Evolutionary conservation across 805 yeast genomes (phyloP).

Genomic region (Lipomyces mesembrius): DNA sequence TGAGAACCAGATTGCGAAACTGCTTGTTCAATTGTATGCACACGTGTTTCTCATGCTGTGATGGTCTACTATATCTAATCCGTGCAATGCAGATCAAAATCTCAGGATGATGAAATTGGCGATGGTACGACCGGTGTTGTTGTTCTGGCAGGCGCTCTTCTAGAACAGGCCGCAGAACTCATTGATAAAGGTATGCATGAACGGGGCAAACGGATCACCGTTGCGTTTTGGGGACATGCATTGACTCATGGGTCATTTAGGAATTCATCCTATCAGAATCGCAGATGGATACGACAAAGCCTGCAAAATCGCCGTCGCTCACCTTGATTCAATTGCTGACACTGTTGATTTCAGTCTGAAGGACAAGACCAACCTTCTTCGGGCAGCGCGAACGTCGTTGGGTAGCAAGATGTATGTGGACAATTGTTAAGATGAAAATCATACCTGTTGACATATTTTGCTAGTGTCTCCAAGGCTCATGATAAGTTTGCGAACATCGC

Average conservation of each 20-base stretch:
- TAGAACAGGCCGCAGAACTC: constrained; percentile 91
- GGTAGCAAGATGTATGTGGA: constrained; percentile 74
- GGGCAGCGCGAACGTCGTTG: constrained; percentile 91
- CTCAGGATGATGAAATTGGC: constrained; percentile 98
- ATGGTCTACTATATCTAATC: background rate
- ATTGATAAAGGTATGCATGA: constrained; percentile 64
- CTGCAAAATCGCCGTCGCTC: constrained; percentile 82
- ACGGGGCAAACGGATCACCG: background rate
- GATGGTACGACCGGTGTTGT: constrained; percentile 99
- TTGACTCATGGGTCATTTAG: constrained; percentile 44
- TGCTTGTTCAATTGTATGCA: constrained; percentile 79
- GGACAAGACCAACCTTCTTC: constrained; percentile 60
- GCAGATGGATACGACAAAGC: constrained; percentile 99
- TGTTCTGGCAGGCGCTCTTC: constrained; percentile 89
- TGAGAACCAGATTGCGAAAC: constrained; percentile 93
- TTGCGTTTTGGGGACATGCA: background rate
- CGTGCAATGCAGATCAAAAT: constrained; percentile 54
- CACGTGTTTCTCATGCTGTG: background rate
- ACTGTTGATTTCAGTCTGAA: constrained; percentile 58
- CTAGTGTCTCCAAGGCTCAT: constrained; percentile 80
- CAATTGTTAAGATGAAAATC: background rate
- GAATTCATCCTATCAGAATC: constrained; percentile 94
- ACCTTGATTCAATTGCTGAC: constrained; percentile 77
- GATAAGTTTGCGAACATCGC: constrained; percentile 96
- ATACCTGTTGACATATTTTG: constrained; percentile 1